phyloP scores from a whole-genome alignment of 108 stramenopile genomes.

The Nitzschia putrida region DNA sequence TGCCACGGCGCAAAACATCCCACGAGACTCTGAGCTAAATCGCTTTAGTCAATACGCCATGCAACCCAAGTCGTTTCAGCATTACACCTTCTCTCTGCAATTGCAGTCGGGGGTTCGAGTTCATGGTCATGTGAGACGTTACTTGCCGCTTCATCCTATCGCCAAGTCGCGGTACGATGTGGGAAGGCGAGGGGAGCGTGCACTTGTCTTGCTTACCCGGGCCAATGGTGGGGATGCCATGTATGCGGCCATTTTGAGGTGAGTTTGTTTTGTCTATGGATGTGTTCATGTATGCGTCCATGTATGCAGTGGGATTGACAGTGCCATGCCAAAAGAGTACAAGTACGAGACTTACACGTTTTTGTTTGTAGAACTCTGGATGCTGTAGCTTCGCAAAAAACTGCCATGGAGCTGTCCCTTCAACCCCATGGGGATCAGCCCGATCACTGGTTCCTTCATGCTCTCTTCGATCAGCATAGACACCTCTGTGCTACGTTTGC shows the following conservation, averaged over 20 bases:
- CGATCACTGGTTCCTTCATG: constrained; percentile 42
- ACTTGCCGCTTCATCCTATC: constrained; percentile 56
- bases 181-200: constrained; percentile 78
- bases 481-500: constrained; percentile 33
- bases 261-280: constrained; percentile 4
- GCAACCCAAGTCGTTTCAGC: constrained; percentile 57
- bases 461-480: constrained; percentile 45
- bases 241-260: constrained; percentile 77
- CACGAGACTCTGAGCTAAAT: constrained; percentile 45
- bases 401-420: constrained; percentile 25
- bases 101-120: constrained; percentile 59
- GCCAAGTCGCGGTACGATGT: constrained; percentile 67
- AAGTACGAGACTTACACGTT: background rate
- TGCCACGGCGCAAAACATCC: constrained; percentile 7
- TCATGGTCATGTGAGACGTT: constrained; percentile 81
- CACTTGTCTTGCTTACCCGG: constrained; percentile 76
- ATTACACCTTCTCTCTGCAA: constrained; percentile 76
- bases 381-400: constrained; percentile 37
- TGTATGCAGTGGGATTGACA: background rate
- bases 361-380: constrained; percentile 47
- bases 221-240: constrained; percentile 70
- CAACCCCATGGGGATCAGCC: constrained; percentile 33
- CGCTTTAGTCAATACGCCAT: constrained; percentile 68
- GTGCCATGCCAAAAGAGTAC: background rate
- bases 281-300: background rate